Evolutionary conservation across 2,329 filamentous ascomycete species (phyloP), one percentile per base, ranked within the genome.

Genomic region (Fusarium setosum): DNA sequence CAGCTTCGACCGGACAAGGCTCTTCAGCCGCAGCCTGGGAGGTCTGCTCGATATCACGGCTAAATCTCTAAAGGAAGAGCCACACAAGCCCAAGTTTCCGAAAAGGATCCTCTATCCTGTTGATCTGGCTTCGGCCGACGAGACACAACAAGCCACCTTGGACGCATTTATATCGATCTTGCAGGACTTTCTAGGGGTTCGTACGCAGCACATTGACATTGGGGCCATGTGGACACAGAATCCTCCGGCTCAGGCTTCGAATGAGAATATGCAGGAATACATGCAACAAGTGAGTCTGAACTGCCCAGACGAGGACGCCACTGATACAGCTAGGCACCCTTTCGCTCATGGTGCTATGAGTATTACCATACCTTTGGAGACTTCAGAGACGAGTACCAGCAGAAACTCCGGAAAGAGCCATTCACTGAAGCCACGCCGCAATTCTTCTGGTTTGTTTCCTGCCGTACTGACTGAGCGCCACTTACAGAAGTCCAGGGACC

Each of bases 331-430:
- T 15, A 79, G 76, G 72, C 72, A 4, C 66, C 74, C 1, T 77
- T 76, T 26, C 56, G 60, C 3, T 69, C 69, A 2, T 75, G 74
- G 50, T 77, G 74, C 49, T 74, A 75, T 61, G 75, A 76, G 8
- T 77, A 76, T 50, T 76, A 73, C 49, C 67, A 74, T 37, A 52
- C 66, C 6, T 77, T 75, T 51, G 63, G 72, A 15, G 40, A 52
- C 0, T 80, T 79, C 24, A 66, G 71, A 20, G 23, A 58, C 1
- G 59, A 61, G 1, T 79, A 75, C 31, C 32, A 38, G 11, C 24
- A 65, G 24, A 68, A 65, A 18, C 73, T 74, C 31, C 59, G 67
- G 5, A 61, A 50, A 4, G 42, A 66, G 26, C 71, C 76, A 0
- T 76, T 72, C 31, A n/a, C 69, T 6, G 77, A 80, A 34, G 52